A percentile compares a stretch with the other conserved stretches of the same genome.
Evolutionary conservation across 1,284 basidiomycete genomes (phyloP).

Genomic region (Stereum hirsutum): DNA sequence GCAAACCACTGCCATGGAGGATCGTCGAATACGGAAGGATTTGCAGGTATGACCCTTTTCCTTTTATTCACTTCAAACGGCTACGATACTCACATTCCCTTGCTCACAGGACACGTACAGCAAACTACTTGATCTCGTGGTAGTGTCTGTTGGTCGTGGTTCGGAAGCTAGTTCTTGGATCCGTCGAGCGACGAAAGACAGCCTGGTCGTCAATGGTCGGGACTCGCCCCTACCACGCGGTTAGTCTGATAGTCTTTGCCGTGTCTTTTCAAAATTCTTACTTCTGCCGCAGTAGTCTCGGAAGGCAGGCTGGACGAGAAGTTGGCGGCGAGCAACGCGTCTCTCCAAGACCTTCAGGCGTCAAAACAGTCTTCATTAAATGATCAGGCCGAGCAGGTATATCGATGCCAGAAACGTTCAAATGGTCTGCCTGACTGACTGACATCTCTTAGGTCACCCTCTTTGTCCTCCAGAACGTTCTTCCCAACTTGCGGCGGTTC

Average conservation of each 20-base stretch:
- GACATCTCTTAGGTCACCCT: conserved; percentile 63
- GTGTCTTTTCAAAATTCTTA: background rate
- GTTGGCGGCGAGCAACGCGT: conserved; percentile 30
- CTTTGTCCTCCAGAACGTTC: conserved; percentile 62
- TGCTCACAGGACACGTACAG: conserved; percentile 65
- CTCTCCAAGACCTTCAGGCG: conserved; percentile 27
- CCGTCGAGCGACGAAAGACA: conserved; percentile 55
- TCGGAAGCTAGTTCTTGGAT: conserved; percentile 79
- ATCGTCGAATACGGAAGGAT: conserved; percentile 82
- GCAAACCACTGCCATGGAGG: conserved; percentile 85
- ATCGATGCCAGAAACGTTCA: background rate
- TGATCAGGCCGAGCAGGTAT: conserved; percentile 48
- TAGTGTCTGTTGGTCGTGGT: conserved; percentile 62
- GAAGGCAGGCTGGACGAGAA: conserved; percentile 52
- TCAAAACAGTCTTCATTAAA: conserved; percentile 28
- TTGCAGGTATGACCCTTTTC: conserved; percentile 53
- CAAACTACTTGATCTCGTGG: conserved; percentile 78
- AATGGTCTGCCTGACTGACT: conserved; percentile 3
- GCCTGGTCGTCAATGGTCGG: conserved; percentile 47
- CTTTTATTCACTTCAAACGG: background rate
- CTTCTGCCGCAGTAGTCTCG: conserved; percentile 12
- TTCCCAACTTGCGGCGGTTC: conserved; percentile 77
- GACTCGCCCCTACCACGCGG: conserved; percentile 54
- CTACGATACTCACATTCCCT: conserved; percentile 3
- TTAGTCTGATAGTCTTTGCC: conserved; percentile 13